These are phyloP conservation scores for Myxozyma udenii DNA, from an alignment of 805 yeast species.

Conservation along the genomic window DNA sequence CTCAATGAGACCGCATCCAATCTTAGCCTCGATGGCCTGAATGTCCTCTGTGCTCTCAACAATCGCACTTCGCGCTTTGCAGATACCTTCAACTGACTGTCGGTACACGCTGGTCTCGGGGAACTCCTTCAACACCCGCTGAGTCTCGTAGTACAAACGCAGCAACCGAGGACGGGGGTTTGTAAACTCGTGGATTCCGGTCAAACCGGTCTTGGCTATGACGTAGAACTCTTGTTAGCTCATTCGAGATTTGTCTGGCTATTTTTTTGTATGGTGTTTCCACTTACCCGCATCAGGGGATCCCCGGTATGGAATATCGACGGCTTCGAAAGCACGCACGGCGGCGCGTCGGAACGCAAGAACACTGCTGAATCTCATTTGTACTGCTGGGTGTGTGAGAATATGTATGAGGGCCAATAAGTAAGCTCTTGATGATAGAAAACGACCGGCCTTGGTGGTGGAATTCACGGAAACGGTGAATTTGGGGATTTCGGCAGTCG, in stretches of 20 bases:
- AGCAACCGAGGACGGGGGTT: conserved; percentile 76
- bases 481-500: too few relatives aligned
- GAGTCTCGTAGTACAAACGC: conserved; percentile 67
- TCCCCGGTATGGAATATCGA: background rate
- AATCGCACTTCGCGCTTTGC: conserved; percentile 62
- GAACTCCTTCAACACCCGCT: conserved; percentile 56
- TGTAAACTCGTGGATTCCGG: conserved; percentile 77
- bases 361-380: background rate
- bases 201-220: conserved; percentile 54
- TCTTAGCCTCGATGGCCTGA: conserved; percentile 64
- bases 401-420: too few relatives aligned
- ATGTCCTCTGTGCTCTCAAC: conserved; percentile 62
- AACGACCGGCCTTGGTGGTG: too few relatives aligned
- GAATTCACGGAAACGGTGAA: too few relatives aligned
- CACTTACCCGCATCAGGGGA: too few relatives aligned
- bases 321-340: background rate
- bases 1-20: conserved; percentile 82
- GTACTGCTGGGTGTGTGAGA: too few relatives aligned
- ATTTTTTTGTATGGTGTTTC: too few relatives aligned
- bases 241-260: too few relatives aligned
- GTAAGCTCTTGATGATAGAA: too few relatives aligned
- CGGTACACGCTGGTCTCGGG: conserved; percentile 74
- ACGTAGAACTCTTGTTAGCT: too few relatives aligned
- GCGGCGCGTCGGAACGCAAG: background rate
- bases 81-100: conserved; percentile 68